Base-by-base conservation (phyloP, 108 stramenopile genomes). In the Cyclotella baltica region DNA sequence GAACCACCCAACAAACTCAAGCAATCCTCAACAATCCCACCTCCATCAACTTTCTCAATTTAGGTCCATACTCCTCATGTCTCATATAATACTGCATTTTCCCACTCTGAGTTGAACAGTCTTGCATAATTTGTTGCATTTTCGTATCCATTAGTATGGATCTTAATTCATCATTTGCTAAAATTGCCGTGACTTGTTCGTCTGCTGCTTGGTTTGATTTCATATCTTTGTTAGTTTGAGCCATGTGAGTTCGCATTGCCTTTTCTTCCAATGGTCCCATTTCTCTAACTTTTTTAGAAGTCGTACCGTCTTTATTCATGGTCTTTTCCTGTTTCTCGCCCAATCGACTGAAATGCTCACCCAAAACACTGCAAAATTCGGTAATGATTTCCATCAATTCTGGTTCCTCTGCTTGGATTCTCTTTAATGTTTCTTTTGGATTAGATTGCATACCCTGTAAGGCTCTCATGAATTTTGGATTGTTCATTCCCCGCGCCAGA, bases 391-490 rank as follows among this genome's bases (percentile, higher is more conserved):
- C 80, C 16, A 73, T 35, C 35, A 85, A 62, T 25, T 83, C 62
- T 20, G 70, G 58, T 58, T 86, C 76, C 51, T 84, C 83, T 29
- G 48, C 59, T 53, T 89, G 67, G 64, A 94, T 55, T 66, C 84
- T 87, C 30, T 79, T 64, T 69, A 86, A 28, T n/a, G 85, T 78
- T 37, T 81, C 85, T 57, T 81, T 77, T 13, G 85, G 85, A 70
- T 78, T 55, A 20, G 55, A 64, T 75, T 83, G 78, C 78, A 86
- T 73, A 22, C 43, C 31, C 58, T 86, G 76, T 55, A 86, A 73
- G 55, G 82, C 82, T 30, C 73, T 73, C 46, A 38, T 67, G 58
- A 57, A 86, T 34, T 55, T 74, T 0, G 85, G 85, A 71, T 86
- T 59, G 6, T 70, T 46, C 62, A 79, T 62, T 25, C 78, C 78